A percentile compares a stretch with the other conserved stretches of the same genome.
These are phyloP conservation scores for Afroboletus lepidellus DNA, from an alignment of 1,284 basidiomycete species.

Conservation along the genomic window DNA sequence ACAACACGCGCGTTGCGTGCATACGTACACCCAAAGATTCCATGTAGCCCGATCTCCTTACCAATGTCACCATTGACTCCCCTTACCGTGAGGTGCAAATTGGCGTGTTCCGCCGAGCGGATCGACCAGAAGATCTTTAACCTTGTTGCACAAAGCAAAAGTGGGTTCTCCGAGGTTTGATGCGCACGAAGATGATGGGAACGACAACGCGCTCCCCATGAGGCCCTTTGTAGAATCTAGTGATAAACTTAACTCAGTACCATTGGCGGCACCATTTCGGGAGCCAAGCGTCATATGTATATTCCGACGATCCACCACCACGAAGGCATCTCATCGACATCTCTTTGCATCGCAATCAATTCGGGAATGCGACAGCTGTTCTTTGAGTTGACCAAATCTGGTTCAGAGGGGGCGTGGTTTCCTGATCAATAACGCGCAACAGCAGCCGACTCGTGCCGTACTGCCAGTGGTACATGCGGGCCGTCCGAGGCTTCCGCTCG, in stretches of 20 bases:
- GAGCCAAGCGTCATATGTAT: background rate
- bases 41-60: conserved; percentile 16
- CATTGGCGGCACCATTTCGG: conserved; percentile 4
- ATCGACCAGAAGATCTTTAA: conserved; percentile 24
- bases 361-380: conserved; percentile 11
- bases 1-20: conserved; percentile 15
- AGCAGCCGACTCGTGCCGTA: background rate
- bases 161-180: conserved; percentile 32
- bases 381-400: too few species aligned
- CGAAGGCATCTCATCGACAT: conserved; percentile 3
- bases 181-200: conserved; percentile 15
- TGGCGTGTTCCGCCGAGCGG: conserved; percentile 8
- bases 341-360: conserved; percentile 1
- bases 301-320: background rate
- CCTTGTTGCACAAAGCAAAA: conserved; percentile 8
- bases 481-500: conserved; percentile 17
- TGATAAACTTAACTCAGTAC: conserved; percentile 25
- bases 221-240: conserved; percentile 19
- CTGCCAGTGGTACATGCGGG: background rate
- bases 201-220: conserved; percentile 29
- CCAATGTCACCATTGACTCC: conserved; percentile 16
- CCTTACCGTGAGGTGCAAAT: conserved; percentile 15
- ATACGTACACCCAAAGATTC: conserved; percentile 11
- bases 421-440: background rate
- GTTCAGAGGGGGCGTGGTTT: background rate